A percentile compares a stretch with the other conserved stretches of the same genome.
phyloP scores from a whole-genome alignment of 371 early-diverging fungal genomes.

The Apophysomyces sp. region DNA sequence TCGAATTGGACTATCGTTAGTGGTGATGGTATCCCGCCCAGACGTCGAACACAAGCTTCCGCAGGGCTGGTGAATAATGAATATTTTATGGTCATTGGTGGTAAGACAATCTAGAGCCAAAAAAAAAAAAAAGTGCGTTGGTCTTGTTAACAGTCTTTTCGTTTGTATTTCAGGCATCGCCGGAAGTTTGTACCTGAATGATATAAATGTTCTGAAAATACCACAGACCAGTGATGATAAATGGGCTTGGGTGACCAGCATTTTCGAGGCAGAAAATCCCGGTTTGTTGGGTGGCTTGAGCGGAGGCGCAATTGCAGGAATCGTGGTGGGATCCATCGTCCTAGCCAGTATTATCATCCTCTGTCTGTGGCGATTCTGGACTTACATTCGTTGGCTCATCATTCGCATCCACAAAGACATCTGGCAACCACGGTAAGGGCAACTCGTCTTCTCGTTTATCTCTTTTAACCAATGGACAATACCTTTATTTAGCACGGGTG shows the following conservation, averaged over 20 bases:
- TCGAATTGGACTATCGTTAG: conserved; percentile 17
- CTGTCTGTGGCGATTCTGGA: conserved; percentile 13
- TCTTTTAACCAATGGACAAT: too few species aligned
- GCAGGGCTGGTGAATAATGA: conserved; percentile 2
- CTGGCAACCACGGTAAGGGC: conserved; percentile 27
- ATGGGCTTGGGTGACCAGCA: neutral
- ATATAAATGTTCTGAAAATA: conserved; percentile 17
- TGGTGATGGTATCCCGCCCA: conserved; percentile 13
- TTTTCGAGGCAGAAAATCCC: conserved; percentile 2
- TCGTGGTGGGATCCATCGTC: conserved; percentile 9
- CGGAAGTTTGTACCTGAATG: neutral
- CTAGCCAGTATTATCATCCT: neutral
- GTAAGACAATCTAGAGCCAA: neutral
- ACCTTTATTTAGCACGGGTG: conserved; percentile 21
- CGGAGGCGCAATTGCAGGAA: conserved; percentile 17
- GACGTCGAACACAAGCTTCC: conserved; percentile 7
- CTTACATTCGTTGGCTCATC: neutral
- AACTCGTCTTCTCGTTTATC: too few species aligned
- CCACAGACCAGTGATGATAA: neutral
- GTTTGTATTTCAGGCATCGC: neutral
- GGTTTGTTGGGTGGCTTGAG: conserved; percentile 2
- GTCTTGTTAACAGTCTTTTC: neutral
- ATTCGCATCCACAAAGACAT: conserved; percentile 15
- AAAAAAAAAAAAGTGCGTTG: neutral
- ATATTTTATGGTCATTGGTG: neutral